Evolutionary conservation across 495 filamentous ascomycete genomes (phyloP).

Genomic region (Aspergillus ostianus): DNA sequence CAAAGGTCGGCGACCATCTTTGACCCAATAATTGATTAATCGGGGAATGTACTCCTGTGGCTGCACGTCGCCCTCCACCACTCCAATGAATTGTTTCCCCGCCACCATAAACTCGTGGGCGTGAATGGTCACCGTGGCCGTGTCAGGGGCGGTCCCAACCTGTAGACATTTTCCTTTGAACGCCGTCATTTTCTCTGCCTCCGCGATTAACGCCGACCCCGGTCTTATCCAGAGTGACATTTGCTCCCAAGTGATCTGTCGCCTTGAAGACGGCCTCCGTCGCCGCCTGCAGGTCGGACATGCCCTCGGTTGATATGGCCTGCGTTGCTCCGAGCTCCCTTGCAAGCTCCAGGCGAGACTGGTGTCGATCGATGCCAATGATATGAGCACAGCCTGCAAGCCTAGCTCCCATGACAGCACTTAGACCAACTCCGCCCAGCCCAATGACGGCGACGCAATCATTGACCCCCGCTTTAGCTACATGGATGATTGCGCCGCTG

Average conservation of each 20-base stretch:
- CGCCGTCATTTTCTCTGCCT: conserved; percentile 23
- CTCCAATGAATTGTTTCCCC: conserved; percentile 19
- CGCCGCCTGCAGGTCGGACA: neutral
- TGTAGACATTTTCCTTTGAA: conserved; percentile 16
- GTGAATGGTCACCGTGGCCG: conserved; percentile 12
- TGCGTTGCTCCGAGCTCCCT: conserved; percentile 40
- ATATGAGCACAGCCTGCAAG: conserved; percentile 24
- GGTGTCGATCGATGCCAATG: conserved; percentile 37
- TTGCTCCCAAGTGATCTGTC: conserved; percentile 17
- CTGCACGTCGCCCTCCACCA: conserved; percentile 20
- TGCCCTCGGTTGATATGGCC: conserved; percentile 19
- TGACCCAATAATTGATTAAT: conserved; percentile 29
- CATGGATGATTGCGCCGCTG: conserved; percentile 35
- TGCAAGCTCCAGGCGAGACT: conserved; percentile 34
- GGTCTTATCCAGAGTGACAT: conserved; percentile 35
- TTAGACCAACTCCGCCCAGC: conserved; percentile 37
- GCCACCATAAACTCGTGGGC: conserved; percentile 22
- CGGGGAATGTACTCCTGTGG: conserved; percentile 27
- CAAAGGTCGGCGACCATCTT: conserved; percentile 28
- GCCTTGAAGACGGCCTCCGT: conserved; percentile 12
- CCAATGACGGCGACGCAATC: conserved; percentile 33
- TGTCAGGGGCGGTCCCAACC: conserved; percentile 14
- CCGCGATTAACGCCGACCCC: conserved; percentile 28
- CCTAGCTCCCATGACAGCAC: conserved; percentile 32
- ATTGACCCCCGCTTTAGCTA: conserved; percentile 17